Evolutionary conservation across 2,329 filamentous ascomycete species (phyloP), one percentile per base, ranked within the genome.

Genomic region (Nannizzia gypsea): DNA sequence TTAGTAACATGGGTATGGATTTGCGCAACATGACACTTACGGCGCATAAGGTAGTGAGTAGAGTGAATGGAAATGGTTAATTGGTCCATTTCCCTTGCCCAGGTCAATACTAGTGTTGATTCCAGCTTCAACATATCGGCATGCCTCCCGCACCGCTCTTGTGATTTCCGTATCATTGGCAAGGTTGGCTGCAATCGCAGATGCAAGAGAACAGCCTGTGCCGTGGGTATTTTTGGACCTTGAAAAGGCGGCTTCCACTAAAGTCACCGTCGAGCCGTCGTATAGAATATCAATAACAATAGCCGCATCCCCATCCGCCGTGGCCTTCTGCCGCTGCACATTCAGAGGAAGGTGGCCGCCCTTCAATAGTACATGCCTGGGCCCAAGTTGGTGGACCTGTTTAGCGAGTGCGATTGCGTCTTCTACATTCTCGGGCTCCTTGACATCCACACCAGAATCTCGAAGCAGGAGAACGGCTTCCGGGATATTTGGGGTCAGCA

Each of bases 181-280:
- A 13, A 87, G 71, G 63, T 85, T 84, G 58, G 81, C 83, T 1
- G 84, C 82, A 65, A 87, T 84, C 4, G 84, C 83, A 46, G 83
- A 96, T 44, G 93, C 93, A 62, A 97, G 80, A 8, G 90, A 95
- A 70, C 93, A 99, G 3, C 93, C 93, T 0, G 93, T 97, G 0
- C 93, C 93, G 68, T 99, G 93, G 0, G 92, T 97, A 69, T 92
- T 92, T 62, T 79, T 86, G 6, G 87, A 90, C 8, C 79, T 74
- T 63, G 89, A 79, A 69, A 87, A 96, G 3, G 80, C 78, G 42
- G 83, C 88, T 71, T 90, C 81, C 56, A 96, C 80, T 42, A 83
- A 76, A 0, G 83, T 77, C 0, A 80, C 71, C n/a, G 80, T 72
- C 0, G 75, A 77, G 0, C 79, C 79, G 5, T 89, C 87, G 48